Conservation (phyloP, 1,139 yeast genomes). For the Debaryomyces sp. region DNA sequence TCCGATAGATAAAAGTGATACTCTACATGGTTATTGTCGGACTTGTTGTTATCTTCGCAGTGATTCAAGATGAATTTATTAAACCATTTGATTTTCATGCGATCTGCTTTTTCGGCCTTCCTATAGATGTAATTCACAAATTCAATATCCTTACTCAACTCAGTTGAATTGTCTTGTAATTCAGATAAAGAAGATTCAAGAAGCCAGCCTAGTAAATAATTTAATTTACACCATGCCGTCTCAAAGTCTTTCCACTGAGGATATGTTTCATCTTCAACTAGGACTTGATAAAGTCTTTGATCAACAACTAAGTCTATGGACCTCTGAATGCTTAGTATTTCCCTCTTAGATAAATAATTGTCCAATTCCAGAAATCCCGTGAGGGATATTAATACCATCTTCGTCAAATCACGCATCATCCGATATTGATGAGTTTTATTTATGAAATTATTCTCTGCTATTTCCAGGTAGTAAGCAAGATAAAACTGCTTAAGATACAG, state of each 20-base stretch:
- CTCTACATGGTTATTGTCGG: background rate
- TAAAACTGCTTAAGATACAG: slow-evolving; percentile 9
- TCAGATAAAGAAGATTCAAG: slow-evolving; percentile 8
- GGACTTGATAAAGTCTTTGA: slow-evolving; percentile 17
- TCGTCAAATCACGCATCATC: background rate
- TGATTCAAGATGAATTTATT: slow-evolving; percentile 5
- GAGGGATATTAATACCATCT: background rate
- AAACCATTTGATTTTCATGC: background rate
- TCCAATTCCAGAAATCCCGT: background rate
- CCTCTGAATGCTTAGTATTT: background rate
- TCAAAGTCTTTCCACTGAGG: slow-evolving; percentile 19
- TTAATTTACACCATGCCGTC: slow-evolving; percentile 26
- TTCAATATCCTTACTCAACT: background rate
- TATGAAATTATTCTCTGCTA: background rate
- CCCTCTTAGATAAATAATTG: background rate
- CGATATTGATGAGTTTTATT: background rate
- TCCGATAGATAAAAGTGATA: slow-evolving; percentile 3
- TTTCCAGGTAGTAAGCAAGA: background rate
- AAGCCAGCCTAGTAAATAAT: slow-evolving; percentile 25
- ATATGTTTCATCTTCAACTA: slow-evolving; percentile 27
- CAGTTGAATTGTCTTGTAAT: background rate
- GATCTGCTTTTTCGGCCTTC: slow-evolving; percentile 5
- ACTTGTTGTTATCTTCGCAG: background rate
- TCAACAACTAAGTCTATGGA: slow-evolving; percentile 16
- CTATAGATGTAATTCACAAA: background rate